Base-by-base conservation (phyloP, 1,284 basidiomycete species). In the Pseudozyma pruni region DNA sequence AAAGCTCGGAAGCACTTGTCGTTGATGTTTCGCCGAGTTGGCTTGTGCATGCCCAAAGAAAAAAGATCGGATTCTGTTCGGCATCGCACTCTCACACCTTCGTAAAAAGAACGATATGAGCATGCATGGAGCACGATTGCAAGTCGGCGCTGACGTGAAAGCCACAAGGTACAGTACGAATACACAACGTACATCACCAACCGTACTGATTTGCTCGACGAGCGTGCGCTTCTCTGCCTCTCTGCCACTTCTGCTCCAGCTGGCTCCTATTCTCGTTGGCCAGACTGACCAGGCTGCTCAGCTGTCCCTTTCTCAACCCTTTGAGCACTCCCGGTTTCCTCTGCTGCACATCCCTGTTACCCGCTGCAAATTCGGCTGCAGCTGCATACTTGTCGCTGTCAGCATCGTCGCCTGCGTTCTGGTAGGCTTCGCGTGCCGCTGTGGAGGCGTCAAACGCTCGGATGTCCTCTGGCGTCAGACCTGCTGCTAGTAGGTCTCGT, bases 181-280 rank as follows among this genome's bases (percentile, higher is more conserved):
- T n/a, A 14, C 14, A 32, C 16, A 4, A 13, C 9, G 14, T 29
- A 29, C 27, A 17, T 44, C 29, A 69, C 17, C 52, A 70, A 3
- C 67, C 67, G 41, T 70, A 70, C 37, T 51, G 60, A 29, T 54
- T 71, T 34, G 57, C 37, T 11, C 57, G 34, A 14, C 45, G 46
- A 17, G 57, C 57, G 25, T 52, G 39, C 1, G 45, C 58, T 4
- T 71, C 62, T 27, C 62, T 44, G 8, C 57, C 50, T 16, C 51
- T 38, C 44, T 64, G 49, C 76, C 79, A 81, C 42, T 59, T 70
- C 46, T 81, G 51, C 50, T 81, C 78, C 20, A 80, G 39, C 56
- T 60, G 46, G 8, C 58, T 53, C 16, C 74, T 46, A 9, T 71
- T 73, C 50, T 81, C 78, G 7, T 53, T 52, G 7, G 80, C 80